A percentile compares a stretch with the other conserved stretches of the same genome.
Evolutionary conservation across 2,329 filamentous ascomycete species (phyloP).

Genomic region (Zymoseptoria pseudotritici): DNA sequence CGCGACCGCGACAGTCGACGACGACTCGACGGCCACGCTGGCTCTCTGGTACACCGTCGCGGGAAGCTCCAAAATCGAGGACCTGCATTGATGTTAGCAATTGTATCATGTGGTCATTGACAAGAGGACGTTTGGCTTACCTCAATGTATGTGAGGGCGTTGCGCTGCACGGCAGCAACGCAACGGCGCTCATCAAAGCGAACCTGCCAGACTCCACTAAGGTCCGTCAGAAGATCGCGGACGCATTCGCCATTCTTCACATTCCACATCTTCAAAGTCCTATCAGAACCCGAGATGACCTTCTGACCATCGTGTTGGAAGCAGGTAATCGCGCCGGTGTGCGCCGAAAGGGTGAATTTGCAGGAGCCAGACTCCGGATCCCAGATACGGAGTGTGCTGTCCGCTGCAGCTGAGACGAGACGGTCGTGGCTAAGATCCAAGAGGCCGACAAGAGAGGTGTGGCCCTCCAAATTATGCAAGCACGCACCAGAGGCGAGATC

Average conservation of each 20-base stretch:
- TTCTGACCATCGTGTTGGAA: constrained; percentile 97
- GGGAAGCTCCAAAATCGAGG: constrained; percentile 89
- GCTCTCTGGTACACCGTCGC: constrained; percentile 72
- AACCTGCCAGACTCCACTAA: constrained; percentile 98
- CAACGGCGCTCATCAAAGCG: constrained; percentile 94
- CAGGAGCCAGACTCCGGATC: constrained; percentile 89
- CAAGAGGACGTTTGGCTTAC: constrained; percentile 45
- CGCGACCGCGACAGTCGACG: constrained; percentile 35
- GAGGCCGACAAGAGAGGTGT: constrained; percentile 83
- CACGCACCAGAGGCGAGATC: constrained; percentile 79
- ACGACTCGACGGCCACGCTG: constrained; percentile 71
- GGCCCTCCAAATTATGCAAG: constrained; percentile 84
- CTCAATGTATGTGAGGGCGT: constrained; percentile 90
- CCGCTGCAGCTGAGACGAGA: constrained; percentile 88
- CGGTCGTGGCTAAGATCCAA: constrained; percentile 83
- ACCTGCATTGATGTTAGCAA: constrained; percentile 55
- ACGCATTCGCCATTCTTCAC: constrained; percentile 86
- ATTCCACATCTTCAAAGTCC: constrained; percentile 98
- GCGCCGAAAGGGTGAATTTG: constrained; percentile 80
- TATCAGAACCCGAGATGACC: constrained; percentile 91
- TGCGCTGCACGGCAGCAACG: constrained; percentile 91
- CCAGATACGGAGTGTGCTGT: constrained; percentile 94
- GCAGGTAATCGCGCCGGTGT: constrained; percentile 95
- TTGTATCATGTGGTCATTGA: neutral
- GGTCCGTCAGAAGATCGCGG: constrained; percentile 82